These are phyloP conservation scores for Colletotrichum tamarilloi DNA, from an alignment of 2,329 filamentous ascomycete species.

Conservation along the genomic window DNA sequence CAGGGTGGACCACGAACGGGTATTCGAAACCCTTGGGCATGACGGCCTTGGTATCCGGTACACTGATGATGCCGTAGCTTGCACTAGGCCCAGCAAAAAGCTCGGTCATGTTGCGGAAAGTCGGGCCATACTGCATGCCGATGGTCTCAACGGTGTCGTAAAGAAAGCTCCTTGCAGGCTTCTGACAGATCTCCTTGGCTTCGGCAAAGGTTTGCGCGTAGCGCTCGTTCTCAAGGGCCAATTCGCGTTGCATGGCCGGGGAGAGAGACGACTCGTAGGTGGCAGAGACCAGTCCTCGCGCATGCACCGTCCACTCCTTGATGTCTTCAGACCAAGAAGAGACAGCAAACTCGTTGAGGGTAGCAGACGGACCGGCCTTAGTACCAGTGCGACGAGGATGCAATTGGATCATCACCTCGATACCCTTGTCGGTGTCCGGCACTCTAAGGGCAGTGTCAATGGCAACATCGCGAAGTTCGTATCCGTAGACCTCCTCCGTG, in stretches of 20 bases:
- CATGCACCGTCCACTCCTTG: conserved; percentile 30
- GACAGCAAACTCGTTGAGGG: conserved; percentile 28
- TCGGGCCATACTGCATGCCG: conserved; percentile 36
- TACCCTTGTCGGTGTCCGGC: conserved; percentile 35
- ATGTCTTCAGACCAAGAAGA: conserved; percentile 30
- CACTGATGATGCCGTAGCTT: conserved; percentile 18
- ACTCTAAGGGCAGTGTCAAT: conserved; percentile 37
- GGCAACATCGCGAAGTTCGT: conserved; percentile 37
- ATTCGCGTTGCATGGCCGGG: conserved; percentile 19
- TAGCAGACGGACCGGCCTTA: conserved; percentile 21
- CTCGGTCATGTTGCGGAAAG: conserved; percentile 35
- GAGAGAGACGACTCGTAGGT: conserved; percentile 24
- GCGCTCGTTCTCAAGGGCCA: conserved; percentile 20
- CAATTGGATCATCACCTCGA: conserved; percentile 38
- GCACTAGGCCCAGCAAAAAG: conserved; percentile 4
- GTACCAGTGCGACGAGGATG: conserved; percentile 32
- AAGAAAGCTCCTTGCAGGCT: conserved; percentile 27
- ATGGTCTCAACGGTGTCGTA: conserved; percentile 35
- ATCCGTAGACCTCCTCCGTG: conserved; percentile 34
- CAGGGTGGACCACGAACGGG: conserved; percentile 31
- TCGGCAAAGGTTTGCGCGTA: conserved; percentile 20
- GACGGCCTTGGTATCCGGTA: conserved; percentile 29
- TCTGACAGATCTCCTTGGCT: conserved; percentile 25
- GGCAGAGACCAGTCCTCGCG: conserved; percentile 31
- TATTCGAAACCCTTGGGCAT: conserved; percentile 34